Conservation (phyloP, 352 stramenopile genomes). For the Globisporangium uncinulatum region DNA sequence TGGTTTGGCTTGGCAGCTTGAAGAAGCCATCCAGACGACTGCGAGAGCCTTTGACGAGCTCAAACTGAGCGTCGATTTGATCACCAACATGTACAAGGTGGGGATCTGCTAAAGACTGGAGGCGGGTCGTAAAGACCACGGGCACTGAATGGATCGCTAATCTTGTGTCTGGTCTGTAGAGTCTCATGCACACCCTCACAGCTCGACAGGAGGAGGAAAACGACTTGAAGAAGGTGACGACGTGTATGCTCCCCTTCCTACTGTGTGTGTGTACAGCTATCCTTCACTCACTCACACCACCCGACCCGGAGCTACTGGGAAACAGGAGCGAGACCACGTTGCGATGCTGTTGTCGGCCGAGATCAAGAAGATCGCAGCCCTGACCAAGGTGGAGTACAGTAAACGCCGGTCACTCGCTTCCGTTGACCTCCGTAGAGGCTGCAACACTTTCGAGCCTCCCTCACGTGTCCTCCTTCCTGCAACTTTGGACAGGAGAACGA, state of each 20-base stretch:
- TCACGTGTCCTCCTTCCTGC: not conserved
- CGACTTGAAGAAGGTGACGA: constrained; percentile 37
- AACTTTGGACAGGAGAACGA: constrained; percentile 35
- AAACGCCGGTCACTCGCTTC: too few species aligned
- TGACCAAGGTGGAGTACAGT: constrained; percentile 43
- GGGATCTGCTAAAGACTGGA: too few species aligned
- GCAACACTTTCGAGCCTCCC: too few species aligned
- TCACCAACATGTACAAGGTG: constrained; percentile 87
- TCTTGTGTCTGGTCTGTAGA: constrained; percentile 10
- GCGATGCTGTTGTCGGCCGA: constrained; percentile 42
- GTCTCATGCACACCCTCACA: constrained; percentile 40
- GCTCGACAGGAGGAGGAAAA: constrained; percentile 52
- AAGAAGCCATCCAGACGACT: constrained; percentile 54
- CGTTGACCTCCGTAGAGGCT: too few species aligned
- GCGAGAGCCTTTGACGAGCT: constrained; percentile 65
- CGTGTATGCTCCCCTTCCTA: not conserved
- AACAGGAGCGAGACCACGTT: constrained; percentile 48
- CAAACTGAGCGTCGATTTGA: constrained; percentile 77
- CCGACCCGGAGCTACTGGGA: too few species aligned
- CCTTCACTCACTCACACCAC: too few species aligned
- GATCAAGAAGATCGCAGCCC: constrained; percentile 71
- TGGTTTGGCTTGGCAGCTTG: constrained; percentile 26
- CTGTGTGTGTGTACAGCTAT: not conserved
- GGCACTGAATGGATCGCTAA: too few species aligned
- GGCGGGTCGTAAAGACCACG: too few species aligned